Percentiles rank a stretch among this genome's conserved stretches.
phyloP scores from a whole-genome alignment of 352 stramenopile species.

The Phytophthora palmivora region DNA sequence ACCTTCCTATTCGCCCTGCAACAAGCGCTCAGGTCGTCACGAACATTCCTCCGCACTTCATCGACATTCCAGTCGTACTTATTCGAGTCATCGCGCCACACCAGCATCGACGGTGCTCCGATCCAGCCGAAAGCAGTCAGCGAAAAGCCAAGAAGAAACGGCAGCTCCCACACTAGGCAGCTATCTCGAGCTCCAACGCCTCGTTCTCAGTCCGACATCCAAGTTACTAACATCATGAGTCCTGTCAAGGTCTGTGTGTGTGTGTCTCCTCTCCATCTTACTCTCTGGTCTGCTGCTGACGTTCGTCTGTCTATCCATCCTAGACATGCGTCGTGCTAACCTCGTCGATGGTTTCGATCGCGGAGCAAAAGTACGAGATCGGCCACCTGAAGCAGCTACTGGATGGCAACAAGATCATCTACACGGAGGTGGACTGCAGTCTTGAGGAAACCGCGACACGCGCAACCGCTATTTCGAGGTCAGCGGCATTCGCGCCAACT shows the following conservation, averaged over 20 bases:
- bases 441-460: conserved; percentile 74
- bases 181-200: conserved; percentile 8
- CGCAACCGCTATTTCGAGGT: conserved; percentile 82
- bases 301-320: neutral
- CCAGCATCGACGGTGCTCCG: conserved; percentile 13
- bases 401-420: conserved; percentile 74
- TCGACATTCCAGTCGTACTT: conserved; percentile 23
- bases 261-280: neutral
- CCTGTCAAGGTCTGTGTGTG: conserved; percentile 38
- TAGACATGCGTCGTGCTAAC: conserved; percentile 73
- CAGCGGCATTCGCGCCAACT: conserved; percentile 85
- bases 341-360: conserved; percentile 77
- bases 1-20: conserved; percentile 4
- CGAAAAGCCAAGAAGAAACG: conserved; percentile 28
- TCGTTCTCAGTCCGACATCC: conserved; percentile 8
- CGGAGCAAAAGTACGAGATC: conserved; percentile 85
- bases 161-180: conserved; percentile 3
- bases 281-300: neutral
- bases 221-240: conserved; percentile 37
- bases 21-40: neutral
- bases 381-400: conserved; percentile 73
- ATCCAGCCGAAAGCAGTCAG: conserved; percentile 32
- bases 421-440: conserved; percentile 82
- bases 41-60: conserved; percentile 30
- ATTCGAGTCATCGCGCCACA: conserved; percentile 15